Base-by-base conservation (phyloP, 2,329 filamentous ascomycete genomes). In the Fusarium sp. region DNA sequence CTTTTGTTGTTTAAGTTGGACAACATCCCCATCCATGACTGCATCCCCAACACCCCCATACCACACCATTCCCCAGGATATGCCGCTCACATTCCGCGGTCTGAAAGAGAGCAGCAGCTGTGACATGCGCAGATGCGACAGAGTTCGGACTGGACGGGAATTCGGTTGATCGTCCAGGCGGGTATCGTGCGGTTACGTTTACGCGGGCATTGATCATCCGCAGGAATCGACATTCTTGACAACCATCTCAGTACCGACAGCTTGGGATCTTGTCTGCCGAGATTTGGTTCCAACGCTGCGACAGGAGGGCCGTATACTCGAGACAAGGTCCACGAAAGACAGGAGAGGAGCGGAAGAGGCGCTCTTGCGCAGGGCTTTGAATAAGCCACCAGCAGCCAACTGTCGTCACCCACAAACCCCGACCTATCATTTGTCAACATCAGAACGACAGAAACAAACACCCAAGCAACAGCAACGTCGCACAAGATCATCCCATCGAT, bases 1-100 rank as follows among this genome's bases (percentile, higher is more conserved):
- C 49, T 54, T 55, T 61, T 56, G 62, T 69, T 65, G 68, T 69
- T 71, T 71, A 71, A 71, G 68, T 71, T 69, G 61, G 58, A 58
- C 58, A 58, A 69, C 65, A 64, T 69, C 65, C 68, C 68, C 68
- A 31, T 63, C 61, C 31, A 25, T 33, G 58, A 53, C 13, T 27
- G 14, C 34, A 14, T 31, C 20, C 44, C 54, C 18, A 33, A 68
- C 46, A 34, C 49, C 58, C 36, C 38, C 49, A 58, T 65, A 50
- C 36, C 58, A 65, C 55, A 49, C 59, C 57, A 50, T 20, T 49
- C 7, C 34, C 38, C 38, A 40, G 54, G 42, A 62, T 44, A 58
- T 62, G 38, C 58, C 44, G 23, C 54, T 53, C 36, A 29, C 33
- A 64, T 60, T 49, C 31, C 49, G 38, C 61, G 20, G 46, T 50